These are phyloP conservation scores for Stenogyne calaminthoides DNA, from an alignment of 305 asterid species.

Conservation along the genomic window DNA sequence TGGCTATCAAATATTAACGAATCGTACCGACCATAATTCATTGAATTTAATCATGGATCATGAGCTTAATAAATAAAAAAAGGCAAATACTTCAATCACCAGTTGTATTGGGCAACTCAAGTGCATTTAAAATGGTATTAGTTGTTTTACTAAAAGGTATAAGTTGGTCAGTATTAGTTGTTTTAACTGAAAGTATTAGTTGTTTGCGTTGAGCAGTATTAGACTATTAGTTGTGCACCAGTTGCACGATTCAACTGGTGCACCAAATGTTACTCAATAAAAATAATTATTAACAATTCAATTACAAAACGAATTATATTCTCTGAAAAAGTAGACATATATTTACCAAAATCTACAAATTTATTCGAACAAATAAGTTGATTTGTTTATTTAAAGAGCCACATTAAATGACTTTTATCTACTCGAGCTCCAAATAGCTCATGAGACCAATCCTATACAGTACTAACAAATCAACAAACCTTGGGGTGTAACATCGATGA, in stretches of 20 bases:
- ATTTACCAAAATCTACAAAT: neutral
- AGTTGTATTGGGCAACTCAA: too few species aligned
- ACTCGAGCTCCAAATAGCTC: neutral
- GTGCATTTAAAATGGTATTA: too few species aligned
- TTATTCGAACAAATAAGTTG: neutral
- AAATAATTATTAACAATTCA: neutral
- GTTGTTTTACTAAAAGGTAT: too few species aligned
- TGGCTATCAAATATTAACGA: neutral
- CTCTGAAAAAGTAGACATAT: neutral
- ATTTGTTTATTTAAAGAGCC: neutral
- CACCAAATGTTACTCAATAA: too few species aligned
- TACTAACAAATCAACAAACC: conserved; percentile 37
- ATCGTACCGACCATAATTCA: neutral
- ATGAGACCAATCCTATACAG: neutral
- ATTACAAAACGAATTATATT: neutral
- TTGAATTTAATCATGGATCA: neutral
- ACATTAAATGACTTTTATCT: neutral
- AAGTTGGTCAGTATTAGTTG: too few species aligned
- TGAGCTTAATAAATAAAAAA: neutral
- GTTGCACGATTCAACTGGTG: too few species aligned
- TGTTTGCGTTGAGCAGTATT: too few species aligned
- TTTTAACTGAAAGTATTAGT: too few species aligned
- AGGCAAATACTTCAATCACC: too few species aligned
- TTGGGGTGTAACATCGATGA: conserved; percentile 51
- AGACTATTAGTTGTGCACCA: too few species aligned